Percentiles rank a stretch among this genome's conserved stretches.
Conservation (phyloP, 768 basidiomycete species). For the Ramaria rubella region DNA sequence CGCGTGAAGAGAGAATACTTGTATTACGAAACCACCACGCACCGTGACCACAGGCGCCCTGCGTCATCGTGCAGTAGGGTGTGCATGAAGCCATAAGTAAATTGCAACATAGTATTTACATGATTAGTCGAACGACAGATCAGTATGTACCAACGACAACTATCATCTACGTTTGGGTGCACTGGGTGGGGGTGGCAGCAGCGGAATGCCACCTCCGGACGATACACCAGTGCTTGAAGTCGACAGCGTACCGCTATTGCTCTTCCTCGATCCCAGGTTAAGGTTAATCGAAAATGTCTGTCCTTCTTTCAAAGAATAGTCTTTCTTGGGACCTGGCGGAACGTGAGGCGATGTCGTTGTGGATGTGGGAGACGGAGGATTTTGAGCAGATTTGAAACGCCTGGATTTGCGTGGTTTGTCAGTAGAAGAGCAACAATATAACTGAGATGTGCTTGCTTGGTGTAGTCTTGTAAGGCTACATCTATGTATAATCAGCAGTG, state of each 20-base stretch:
- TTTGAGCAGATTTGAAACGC: slow-evolving; percentile 56
- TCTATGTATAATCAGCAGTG: slow-evolving; percentile 37
- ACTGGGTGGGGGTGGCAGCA: slow-evolving; percentile 82
- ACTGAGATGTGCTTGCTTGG: slow-evolving; percentile 45
- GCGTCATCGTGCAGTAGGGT: no score
- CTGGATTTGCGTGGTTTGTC: slow-evolving; percentile 29
- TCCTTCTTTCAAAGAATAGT: slow-evolving; percentile 90
- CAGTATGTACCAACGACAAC: no score
- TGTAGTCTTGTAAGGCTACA: slow-evolving; percentile 80
- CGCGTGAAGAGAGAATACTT: neutral
- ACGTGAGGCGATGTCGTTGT: slow-evolving; percentile 56
- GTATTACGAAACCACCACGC: neutral
- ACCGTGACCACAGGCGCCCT: neutral
- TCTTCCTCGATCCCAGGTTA: slow-evolving; percentile 71
- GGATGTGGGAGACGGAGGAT: slow-evolving; percentile 40
- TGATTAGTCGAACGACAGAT: no score
- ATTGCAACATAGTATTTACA: neutral
- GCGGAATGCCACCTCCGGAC: slow-evolving; percentile 42
- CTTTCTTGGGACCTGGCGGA: slow-evolving; percentile 79
- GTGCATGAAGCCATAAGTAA: no score
- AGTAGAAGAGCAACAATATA: neutral
- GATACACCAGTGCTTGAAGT: slow-evolving; percentile 16
- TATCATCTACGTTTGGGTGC: slow-evolving; percentile 32
- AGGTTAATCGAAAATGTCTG: slow-evolving; percentile 83
- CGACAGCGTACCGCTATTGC: slow-evolving; percentile 32